Evolutionary conservation across 2,329 filamentous ascomycete species (phyloP).

Genomic region (Conoideocrella luteorostrata): DNA sequence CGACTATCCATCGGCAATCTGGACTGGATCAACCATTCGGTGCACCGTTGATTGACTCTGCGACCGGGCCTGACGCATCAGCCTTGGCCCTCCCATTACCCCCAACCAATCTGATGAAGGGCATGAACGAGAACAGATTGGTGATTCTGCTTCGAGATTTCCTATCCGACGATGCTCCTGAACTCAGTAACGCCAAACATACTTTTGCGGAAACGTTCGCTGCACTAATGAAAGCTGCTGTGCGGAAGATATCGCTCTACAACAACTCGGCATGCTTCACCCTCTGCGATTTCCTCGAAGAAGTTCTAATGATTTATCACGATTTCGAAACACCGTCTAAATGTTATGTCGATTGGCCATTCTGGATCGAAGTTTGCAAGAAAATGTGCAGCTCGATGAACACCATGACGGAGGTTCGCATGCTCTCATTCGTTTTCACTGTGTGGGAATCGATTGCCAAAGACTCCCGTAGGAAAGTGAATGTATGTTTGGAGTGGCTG

Average conservation of each 20-base stretch:
- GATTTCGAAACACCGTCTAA: slow-evolving; percentile 36
- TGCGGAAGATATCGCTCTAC: slow-evolving; percentile 70
- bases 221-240: slow-evolving; percentile 64
- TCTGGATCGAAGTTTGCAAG: slow-evolving; percentile 77
- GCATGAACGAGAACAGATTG: slow-evolving; percentile 84
- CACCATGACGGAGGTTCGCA: slow-evolving; percentile 80
- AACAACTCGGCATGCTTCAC: slow-evolving; percentile 81
- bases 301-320: slow-evolving; percentile 61
- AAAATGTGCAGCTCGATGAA: slow-evolving; percentile 78
- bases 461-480: slow-evolving; percentile 60
- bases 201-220: slow-evolving; percentile 74
- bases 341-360: slow-evolving; percentile 65
- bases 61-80: slow-evolving; percentile 57
- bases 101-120: slow-evolving; percentile 62
- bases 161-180: slow-evolving; percentile 43
- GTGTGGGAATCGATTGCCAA: slow-evolving; percentile 69
- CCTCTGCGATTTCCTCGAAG: slow-evolving; percentile 86
- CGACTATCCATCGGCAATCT: slow-evolving; percentile 73
- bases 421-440: slow-evolving; percentile 74
- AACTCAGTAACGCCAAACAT: slow-evolving; percentile 44
- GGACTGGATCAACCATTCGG: slow-evolving; percentile 39
- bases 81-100: slow-evolving; percentile 57
- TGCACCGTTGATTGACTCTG: slow-evolving; percentile 37
- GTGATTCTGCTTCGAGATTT: slow-evolving; percentile 79
- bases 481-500: slow-evolving; percentile 68